Evolutionary conservation across 2,329 filamentous ascomycete species (phyloP).

Genomic region (Ramularia endophylla): DNA sequence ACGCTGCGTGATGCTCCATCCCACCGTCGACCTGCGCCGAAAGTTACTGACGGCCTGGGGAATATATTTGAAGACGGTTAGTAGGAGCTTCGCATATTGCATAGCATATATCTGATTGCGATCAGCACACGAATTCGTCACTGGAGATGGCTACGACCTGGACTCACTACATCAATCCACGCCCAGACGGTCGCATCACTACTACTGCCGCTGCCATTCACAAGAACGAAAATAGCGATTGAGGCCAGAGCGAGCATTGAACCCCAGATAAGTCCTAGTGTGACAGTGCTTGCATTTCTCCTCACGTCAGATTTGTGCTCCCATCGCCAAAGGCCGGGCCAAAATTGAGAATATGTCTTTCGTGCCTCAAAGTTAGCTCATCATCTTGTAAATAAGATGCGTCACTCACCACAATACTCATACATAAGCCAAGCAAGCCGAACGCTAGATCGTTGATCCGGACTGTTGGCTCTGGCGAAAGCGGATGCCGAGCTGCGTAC

Average conservation of each 20-base stretch:
- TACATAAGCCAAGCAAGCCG: slow-evolving; percentile 69
- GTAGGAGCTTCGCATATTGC: slow-evolving; percentile 81
- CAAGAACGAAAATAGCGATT: slow-evolving; percentile 43
- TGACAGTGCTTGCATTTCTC: slow-evolving; percentile 53
- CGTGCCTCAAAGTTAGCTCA: too few species aligned
- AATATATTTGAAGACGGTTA: slow-evolving; percentile 88
- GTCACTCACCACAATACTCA: slow-evolving; percentile 52
- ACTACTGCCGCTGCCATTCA: slow-evolving; percentile 36
- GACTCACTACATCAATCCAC: slow-evolving; percentile 58
- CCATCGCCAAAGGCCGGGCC: slow-evolving; percentile 69
- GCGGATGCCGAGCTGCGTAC: slow-evolving; percentile 73
- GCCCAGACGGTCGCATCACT: slow-evolving; percentile 48
- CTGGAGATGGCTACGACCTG: slow-evolving; percentile 37
- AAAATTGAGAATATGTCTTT: slow-evolving; percentile 67
- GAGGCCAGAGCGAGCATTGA: slow-evolving; percentile 53
- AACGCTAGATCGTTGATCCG: slow-evolving; percentile 87
- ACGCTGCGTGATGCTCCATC: slow-evolving; percentile 53
- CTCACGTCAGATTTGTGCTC: slow-evolving; percentile 44
- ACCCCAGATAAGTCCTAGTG: slow-evolving; percentile 65
- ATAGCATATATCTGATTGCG: slow-evolving; percentile 54
- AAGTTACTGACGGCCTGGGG: slow-evolving; percentile 82
- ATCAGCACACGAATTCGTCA: slow-evolving; percentile 12
- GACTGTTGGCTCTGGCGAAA: slow-evolving; percentile 72
- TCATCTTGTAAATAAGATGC: too few species aligned
- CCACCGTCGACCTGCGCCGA: slow-evolving; percentile 73